Evolutionary conservation across 768 basidiomycete genomes (phyloP), one percentile per base, ranked within the genome.

Genomic region (Naganishia friedmannii): DNA sequence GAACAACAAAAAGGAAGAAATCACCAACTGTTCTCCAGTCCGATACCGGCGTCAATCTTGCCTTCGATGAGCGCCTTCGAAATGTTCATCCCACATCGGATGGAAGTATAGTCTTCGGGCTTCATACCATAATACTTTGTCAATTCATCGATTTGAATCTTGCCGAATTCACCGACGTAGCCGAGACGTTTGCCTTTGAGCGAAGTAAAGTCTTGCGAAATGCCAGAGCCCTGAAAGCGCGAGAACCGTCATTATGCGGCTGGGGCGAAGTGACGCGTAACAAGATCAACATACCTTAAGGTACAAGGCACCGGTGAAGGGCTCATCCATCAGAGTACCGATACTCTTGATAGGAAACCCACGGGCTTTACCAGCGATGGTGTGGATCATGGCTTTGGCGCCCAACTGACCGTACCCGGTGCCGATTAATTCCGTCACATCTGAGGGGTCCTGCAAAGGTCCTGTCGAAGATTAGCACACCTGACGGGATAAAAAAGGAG

Each of bases 1-100:
- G 56, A 26, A 17, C 21, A 19, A 51, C 3, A 28, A 19, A 4
- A 51, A 58, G 23, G 19, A 17, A 10, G 37, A 55, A 54, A 37
- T 53, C 57, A 67, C 57, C 29, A 58, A 58, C 70, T 71, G 66
- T 70, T 69, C 54, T 73, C 76, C 42, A 77, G 71, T 54, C 76
- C 76, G 66, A 77, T 72, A 17, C 74, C 76, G 13, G 69, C 73
- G 57, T 77, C 74, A 57, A 77, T 74, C 26, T 45, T 56, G 60
- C 76, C 76, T 10, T 70, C 66, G 56, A 74, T 70, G 53, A 77
- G 72, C 31, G 72, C 70, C n/a, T 67, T 72, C 6, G 72, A 68
- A 56, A 77, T 70, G 66, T 74, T 71, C 76, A 77, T 77, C 28
- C 76, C 76, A 66, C 69, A 71, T n/a, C 74, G 73, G 21, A 74